Evolutionary conservation across 768 basidiomycete genomes (phyloP), one percentile per base, ranked within the genome.

Genomic region (Nevesoporus exiguus): DNA sequence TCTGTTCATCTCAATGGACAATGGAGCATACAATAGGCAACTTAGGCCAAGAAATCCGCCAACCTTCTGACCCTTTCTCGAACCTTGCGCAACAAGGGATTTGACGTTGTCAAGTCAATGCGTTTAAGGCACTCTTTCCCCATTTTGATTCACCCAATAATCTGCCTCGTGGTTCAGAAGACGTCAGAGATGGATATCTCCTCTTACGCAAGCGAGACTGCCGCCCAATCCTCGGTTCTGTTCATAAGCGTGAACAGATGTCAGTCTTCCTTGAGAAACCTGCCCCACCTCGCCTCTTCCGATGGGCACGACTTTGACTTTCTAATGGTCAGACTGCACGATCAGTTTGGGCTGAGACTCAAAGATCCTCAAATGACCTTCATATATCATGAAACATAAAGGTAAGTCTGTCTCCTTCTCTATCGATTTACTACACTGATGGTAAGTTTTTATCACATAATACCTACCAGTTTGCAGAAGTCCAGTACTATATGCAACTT

Each of bases 21-120:
- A 56, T 56, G 51, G 51, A 57, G 6, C 1, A 19, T 1, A 57
- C 39, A 0, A 54, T 57, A 2, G 39, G 44, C 0, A 57, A 57
- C 3, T 24, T 54, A 3, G 0, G 11, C 1, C 0, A 33, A 57
- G 19, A 57, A 25, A 57, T 54, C 0, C 6, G 17, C 0, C 52
- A 57, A 3, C 56, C 56, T 2, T 57, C 43, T 0, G 37, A 57
- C 1, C 52, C 36, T 1, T 47, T 41, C n/a, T 39, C 37, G 0
- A 57, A 51, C 1, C 48, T 49, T 6, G 36, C 48, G 0, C n/a
- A 46, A 8, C 37, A 54, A 17, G 54, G 42, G 0, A 43, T 55
- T 5, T 5, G 7, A 0, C 0, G 34, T 0, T 50, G 40, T 15
- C 42, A 50, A 15, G 2, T 24, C 0, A 55, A 55, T 10, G 34